A percentile compares a stretch with the other conserved stretches of the same genome.
Conservation (phyloP, 2,329 filamentous ascomycete genomes). For the Aspergillus sp. region DNA sequence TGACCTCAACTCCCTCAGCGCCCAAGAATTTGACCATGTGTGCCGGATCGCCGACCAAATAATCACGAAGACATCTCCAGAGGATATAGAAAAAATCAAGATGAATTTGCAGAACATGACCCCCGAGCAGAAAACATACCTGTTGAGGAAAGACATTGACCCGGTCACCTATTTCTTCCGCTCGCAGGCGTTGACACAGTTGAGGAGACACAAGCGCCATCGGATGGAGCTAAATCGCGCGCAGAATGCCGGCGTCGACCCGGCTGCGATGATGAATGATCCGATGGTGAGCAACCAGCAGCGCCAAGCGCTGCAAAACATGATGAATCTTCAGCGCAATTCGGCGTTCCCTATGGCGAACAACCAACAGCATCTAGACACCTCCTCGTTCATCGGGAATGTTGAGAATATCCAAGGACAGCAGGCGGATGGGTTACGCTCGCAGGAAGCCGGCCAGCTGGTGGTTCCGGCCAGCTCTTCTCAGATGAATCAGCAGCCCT, state of each 20-base stretch:
- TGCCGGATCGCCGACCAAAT: slow-evolving; percentile 48
- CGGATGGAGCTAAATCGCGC: slow-evolving; percentile 34
- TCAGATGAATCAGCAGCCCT: slow-evolving; percentile 45
- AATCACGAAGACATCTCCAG: slow-evolving; percentile 43
- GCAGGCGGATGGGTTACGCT: slow-evolving; percentile 61
- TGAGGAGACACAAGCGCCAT: slow-evolving; percentile 36
- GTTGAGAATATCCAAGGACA: slow-evolving; percentile 59
- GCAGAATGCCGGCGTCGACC: slow-evolving; percentile 29
- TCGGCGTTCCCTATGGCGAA: slow-evolving; percentile 33
- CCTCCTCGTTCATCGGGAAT: slow-evolving; percentile 43
- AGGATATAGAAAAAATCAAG: slow-evolving; percentile 50
- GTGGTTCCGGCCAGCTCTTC: slow-evolving; percentile 66
- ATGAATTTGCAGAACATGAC: slow-evolving; percentile 47
- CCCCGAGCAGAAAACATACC: slow-evolving; percentile 48
- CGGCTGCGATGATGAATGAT: slow-evolving; percentile 35
- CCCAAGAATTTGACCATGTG: slow-evolving; percentile 46
- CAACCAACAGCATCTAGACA: slow-evolving; percentile 32
- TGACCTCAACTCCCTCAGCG: slow-evolving; percentile 36
- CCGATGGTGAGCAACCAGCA: slow-evolving; percentile 40
- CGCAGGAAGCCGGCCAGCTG: slow-evolving; percentile 60
- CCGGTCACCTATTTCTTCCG: slow-evolving; percentile 54
- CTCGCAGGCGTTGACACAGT: slow-evolving; percentile 46
- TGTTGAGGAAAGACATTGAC: slow-evolving; percentile 48
- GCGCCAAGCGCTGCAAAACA: slow-evolving; percentile 42
- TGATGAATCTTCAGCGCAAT: slow-evolving; percentile 42